Conservation (phyloP, 305 asterid genomes). For the Ajuga reptans region DNA sequence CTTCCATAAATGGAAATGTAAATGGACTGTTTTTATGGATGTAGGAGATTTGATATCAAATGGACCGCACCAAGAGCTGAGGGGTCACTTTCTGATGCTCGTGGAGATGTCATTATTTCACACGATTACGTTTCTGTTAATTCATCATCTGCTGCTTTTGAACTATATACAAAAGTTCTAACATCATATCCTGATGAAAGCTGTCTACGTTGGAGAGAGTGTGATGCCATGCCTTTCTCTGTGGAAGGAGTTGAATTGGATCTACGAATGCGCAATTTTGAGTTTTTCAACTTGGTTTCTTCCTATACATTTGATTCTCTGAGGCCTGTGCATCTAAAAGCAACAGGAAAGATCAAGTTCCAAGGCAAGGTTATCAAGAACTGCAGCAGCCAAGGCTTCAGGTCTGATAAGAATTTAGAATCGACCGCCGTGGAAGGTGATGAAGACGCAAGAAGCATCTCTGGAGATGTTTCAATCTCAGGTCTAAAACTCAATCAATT, state of each 20-base stretch:
- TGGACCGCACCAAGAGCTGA: constrained; percentile 98
- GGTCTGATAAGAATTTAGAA: constrained; percentile 30
- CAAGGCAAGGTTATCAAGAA: constrained; percentile 76
- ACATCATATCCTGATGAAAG: constrained; percentile 68
- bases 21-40: constrained; percentile 23
- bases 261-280: constrained; percentile 85
- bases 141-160: constrained; percentile 96
- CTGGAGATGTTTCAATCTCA: constrained; percentile 84
- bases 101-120: constrained; percentile 95
- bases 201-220: constrained; percentile 49
- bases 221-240: constrained; percentile 55
- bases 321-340: constrained; percentile 86
- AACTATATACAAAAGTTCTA: constrained; percentile 63
- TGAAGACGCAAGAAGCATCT: constrained; percentile 45
- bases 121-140: constrained; percentile 75
- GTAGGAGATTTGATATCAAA: constrained; percentile 94
- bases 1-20: constrained; percentile 21
- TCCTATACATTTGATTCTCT: constrained; percentile 86
- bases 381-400: constrained; percentile 27
- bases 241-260: constrained; percentile 95
- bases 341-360: constrained; percentile 90
- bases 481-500: constrained; percentile 93
- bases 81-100: constrained; percentile 97
- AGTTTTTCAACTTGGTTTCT: constrained; percentile 80
- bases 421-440: constrained; percentile 28